Conservation (phyloP, 106 monocot species). For the Allium cepa region DNA sequence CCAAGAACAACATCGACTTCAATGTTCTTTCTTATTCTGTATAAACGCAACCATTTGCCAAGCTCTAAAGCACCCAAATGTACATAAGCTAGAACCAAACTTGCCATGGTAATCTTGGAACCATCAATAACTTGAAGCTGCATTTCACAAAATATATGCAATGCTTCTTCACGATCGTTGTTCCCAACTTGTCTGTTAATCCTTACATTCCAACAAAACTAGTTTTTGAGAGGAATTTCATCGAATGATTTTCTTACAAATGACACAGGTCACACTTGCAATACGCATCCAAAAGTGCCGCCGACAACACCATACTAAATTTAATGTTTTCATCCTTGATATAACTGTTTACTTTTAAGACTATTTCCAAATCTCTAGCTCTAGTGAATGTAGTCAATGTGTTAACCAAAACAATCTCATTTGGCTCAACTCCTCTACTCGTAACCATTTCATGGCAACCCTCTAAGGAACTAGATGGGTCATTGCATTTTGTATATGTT, state of each 20-base stretch:
- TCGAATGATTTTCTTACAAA: conserved; percentile 8
- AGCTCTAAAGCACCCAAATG: conserved; percentile 36
- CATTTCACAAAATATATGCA: conserved; percentile 35
- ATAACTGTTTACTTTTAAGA: conserved; percentile 1
- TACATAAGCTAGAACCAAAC: conserved; percentile 58
- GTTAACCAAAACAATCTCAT: conserved; percentile 12
- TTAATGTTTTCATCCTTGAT: conserved; percentile 4
- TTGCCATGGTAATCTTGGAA: conserved; percentile 43
- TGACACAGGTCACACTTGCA: conserved; percentile 9
- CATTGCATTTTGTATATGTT: conserved; percentile 1
- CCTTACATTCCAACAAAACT: conserved; percentile 35
- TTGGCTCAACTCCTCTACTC: neutral
- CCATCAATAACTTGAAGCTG: conserved; percentile 28
- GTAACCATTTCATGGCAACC: conserved; percentile 2
- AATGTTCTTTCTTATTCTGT: conserved; percentile 26
- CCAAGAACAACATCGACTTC: conserved; percentile 42
- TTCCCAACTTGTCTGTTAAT: conserved; percentile 40
- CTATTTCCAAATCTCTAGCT: conserved; percentile 6
- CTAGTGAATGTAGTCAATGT: conserved; percentile 5
- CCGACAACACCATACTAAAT: conserved; percentile 4
- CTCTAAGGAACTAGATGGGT: neutral
- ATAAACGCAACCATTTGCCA: conserved; percentile 49
- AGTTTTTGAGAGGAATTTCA: conserved; percentile 13
- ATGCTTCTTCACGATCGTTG: conserved; percentile 19
- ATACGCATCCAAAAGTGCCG: conserved; percentile 14